Evolutionary conservation across 2,329 filamentous ascomycete species (phyloP), one percentile per base, ranked within the genome.

Genomic region (Cladosporium sp.): DNA sequence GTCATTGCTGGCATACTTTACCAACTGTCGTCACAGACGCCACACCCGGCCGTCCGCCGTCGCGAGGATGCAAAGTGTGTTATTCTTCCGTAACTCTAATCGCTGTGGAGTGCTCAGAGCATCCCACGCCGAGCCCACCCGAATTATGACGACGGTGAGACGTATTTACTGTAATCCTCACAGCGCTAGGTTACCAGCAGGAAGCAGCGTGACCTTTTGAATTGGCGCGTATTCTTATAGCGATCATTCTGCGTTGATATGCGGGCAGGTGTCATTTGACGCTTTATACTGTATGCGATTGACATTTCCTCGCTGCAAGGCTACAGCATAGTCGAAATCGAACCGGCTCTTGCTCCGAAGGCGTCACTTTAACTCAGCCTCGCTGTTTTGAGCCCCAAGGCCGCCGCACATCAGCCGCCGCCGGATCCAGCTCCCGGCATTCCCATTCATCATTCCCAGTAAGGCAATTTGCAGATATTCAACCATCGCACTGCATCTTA

Each of bases 11-110:
- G 49, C 49, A 63, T 47, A 15, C 51, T 36, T 64, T 64, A 30
- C 30, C 34, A 52, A 52, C 51, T 64, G 28, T 64, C 61, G 61
- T 64, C 61, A 64, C 61, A 57, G 10, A 55, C 51, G 61, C 61
- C 61, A 64, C 61, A 64, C 30, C 49, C 61, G 61, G 7, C 51
- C 34, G 55, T 24, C 61, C 61, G 61, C 61, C 2, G 24, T 44
- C 30, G 36, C 30, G 36, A 32, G 51, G 49, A 47, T 55, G 61
- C 61, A 64, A 64, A 62, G 44, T 38, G 28, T 52, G 15, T 28
- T 62, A 24, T 52, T 52, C 59, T 54, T 41, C 59, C 59, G 59
- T 49, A 62, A 62, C 59, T 62, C 44, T 62, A 62, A 47, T 38
- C 30, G 21, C 7, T 38, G 57, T 47, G 57, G 36, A 59, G 57